Conservation (phyloP, 495 filamentous ascomycete genomes). For the Clohesyomyces aquaticus region DNA sequence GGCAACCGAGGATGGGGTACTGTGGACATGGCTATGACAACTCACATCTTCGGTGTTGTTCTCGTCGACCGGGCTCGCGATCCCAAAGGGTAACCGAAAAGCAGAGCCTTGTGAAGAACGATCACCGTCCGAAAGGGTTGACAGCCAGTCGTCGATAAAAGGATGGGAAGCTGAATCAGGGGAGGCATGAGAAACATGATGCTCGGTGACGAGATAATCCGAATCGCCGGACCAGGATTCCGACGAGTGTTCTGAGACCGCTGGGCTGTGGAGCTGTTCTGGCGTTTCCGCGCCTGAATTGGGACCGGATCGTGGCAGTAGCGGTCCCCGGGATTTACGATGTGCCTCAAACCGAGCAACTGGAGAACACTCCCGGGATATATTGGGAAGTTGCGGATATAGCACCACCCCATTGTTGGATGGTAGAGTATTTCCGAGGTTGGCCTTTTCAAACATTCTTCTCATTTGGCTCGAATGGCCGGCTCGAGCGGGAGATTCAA, state of each 20-base stretch:
- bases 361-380: conserved; percentile 3
- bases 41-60: no score
- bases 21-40: neutral
- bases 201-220: conserved; percentile 1
- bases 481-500: conserved; percentile 19
- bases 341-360: no score
- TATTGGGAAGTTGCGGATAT: conserved; percentile 26
- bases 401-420: neutral
- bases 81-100: no score
- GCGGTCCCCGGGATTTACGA: neutral
- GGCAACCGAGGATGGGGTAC: neutral
- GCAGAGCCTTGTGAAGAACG: neutral
- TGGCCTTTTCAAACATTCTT: conserved; percentile 23
- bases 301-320: neutral
- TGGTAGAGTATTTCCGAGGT: neutral
- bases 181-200: neutral
- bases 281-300: neutral
- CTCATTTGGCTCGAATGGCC: conserved; percentile 26
- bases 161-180: neutral
- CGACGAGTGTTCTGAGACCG: conserved; percentile 4
- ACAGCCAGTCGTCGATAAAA: conserved; percentile 18
- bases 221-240: conserved; percentile 27
- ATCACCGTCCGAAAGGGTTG: neutral
- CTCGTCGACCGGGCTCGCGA: no score
- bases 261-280: neutral